Evolutionary conservation across 257 asterid genomes (phyloP).

Genomic region (Lavandula angustifolia): DNA sequence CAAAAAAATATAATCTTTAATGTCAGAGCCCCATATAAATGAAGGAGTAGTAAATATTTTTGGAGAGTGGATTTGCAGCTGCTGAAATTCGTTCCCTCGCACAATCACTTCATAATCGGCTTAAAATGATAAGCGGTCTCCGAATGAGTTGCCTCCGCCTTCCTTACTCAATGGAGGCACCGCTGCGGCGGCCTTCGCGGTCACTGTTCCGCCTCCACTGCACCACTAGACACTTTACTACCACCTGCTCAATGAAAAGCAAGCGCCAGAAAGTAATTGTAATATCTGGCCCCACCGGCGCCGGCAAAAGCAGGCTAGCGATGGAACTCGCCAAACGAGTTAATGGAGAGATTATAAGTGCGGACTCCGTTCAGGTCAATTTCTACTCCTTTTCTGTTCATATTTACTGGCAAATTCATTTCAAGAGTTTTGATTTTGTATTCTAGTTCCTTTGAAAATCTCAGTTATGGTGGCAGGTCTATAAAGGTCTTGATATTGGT

Average conservation of each 20-base stretch:
- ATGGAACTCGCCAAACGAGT: conserved; percentile 84
- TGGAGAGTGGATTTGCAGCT: neutral
- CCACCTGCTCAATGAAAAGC: conserved; percentile 39
- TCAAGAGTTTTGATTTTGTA: neutral
- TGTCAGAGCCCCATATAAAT: too few relatives aligned
- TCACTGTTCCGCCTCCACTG: conserved; percentile 30
- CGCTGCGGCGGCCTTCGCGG: conserved; percentile 36
- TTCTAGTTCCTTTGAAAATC: neutral
- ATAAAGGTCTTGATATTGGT: conserved; percentile 89
- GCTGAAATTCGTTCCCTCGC: neutral
- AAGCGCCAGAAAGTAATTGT: conserved; percentile 70
- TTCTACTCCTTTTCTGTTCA: neutral
- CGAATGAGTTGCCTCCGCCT: conserved; percentile 59
- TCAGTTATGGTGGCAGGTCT: conserved; percentile 54
- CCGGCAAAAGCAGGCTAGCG: conserved; percentile 90
- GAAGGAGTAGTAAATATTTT: too few relatives aligned
- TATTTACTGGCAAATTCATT: conserved; percentile 1
- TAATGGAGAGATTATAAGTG: conserved; percentile 90
- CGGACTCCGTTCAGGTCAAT: conserved; percentile 89
- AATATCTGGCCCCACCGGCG: conserved; percentile 95
- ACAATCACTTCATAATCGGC: neutral
- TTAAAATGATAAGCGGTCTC: conserved; percentile 38
- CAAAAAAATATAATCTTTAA: too few relatives aligned
- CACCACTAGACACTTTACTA: conserved; percentile 38
- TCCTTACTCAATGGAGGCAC: conserved; percentile 38